Base-by-base conservation (phyloP, 768 basidiomycete species). In the Multifurca ochricompacta region DNA sequence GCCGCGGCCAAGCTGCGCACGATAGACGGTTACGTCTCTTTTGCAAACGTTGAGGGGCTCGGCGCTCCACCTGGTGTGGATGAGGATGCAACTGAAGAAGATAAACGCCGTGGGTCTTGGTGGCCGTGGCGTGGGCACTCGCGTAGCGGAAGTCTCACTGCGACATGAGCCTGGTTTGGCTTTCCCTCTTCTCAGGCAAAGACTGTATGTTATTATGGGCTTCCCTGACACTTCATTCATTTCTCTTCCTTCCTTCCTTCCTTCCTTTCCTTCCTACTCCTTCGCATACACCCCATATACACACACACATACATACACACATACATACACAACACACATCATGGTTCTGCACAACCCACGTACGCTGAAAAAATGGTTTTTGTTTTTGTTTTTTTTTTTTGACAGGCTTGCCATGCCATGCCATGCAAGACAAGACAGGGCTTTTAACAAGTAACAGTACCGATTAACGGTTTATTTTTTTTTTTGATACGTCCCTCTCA, bases 21-120 rank as follows among this genome's bases (percentile, higher is more conserved):
- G 31, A 75, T 80, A 28, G 73, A 78, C 14, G 84, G 84, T 1
- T 85, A 85, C 59, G 80, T 86, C 32, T 78, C 77, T n/a, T 86
- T 86, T 52, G 74, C 80, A 36, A 77, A 74, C 45, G 75, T 86
- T 9, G 82, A 82, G 68, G 84, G 84, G 21, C 71, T 86, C 7
- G 85, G 85, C 0, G 72, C 71, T 19, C 84, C 84, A 14, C 75
- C 80, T 1, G 77, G 73, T 23, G 68, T 68, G 34, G 70, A 73
- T 44, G 75, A 73, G 16, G 68, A 61, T 5, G n/a, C 16, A 16
- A 35, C 32, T 4, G 55, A 52, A 18, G 55, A 56, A 0, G 55
- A 56, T 10, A 36, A 34, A 8, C 50, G 19, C 16, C 37, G 50
- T 27, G 55, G 50, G 7, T 30, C 28, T 10, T 56, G 55, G 55